Evolutionary conservation across 306 rosid species (phyloP), one percentile per base, ranked within the genome.

Genomic region (Cicer arietinum): DNA sequence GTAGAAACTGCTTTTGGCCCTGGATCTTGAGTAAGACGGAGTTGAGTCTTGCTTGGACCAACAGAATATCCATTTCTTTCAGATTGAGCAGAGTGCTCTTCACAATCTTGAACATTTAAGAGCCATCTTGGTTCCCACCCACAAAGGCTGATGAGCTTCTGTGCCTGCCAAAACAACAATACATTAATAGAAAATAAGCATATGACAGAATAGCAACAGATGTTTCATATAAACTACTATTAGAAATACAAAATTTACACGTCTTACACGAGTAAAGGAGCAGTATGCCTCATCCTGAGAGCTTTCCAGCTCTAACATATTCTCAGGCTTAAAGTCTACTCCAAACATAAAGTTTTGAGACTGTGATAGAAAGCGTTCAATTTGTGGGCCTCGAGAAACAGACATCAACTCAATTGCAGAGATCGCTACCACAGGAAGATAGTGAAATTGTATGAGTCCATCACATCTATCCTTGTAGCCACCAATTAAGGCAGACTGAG

Each of bases 81-180:
- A 73, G 99, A 95, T 81, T 95, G 99, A 46, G 97, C 98, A 51
- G 99, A 95, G 81, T 95, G 96, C 67, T 95, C 99, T 85, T 95
- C 99, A 77, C 91, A 95, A 76, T 95, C 99, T 81, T 90, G 99
- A 79, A 88, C 86, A 76, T 95, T 91, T 70, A 89, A 83, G 79
- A 84, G 91, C 99, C 99, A 95, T 76, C 98, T 80, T 35, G 98
- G 96, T 88, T 95, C 99, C 99, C 99, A 95, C 43, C 99, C 99
- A 77, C 99, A 95, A 74, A 95, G 92, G 79, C 99, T 92, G 86
- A 95, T 90, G 67, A 95, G 90, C 86, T 86, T 92, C 81, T 95
- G 99, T 16, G 99, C 92, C 99, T 95, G 86, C 67, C 77, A 84
- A 88, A 80, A 37, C 43, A 50, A 77, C 72, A 69, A 82, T n/a